Base-by-base conservation (phyloP, 148 eudicot species). In the Cornus kousa region DNA sequence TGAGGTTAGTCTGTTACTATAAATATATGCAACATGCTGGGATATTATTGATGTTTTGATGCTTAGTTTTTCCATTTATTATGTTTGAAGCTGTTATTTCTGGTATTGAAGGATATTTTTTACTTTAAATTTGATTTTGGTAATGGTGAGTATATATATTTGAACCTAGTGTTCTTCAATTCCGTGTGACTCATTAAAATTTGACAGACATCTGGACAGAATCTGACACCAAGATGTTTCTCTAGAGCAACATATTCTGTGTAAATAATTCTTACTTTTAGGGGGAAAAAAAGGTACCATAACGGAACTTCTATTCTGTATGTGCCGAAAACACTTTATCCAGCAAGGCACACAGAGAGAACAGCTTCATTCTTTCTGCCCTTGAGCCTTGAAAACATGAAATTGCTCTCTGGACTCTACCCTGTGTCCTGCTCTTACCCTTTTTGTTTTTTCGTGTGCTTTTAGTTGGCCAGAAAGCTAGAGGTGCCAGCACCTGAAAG, bases 1-100 rank as follows among this genome's bases (percentile, higher is more conserved):
- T 40, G 99, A 96, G 99, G 99, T 96, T 55, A 37, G 86, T 81
- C 66, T 28, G 16, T 17, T 73, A 24, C 11, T 77, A 48, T 43
- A 57, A 57, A 43, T 43, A 3, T 6, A 43, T 43, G 48, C 48
- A 35, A 43, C 48, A 43, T 43, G 48, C 59, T 11, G 59, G 17
- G 12, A 53, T 11, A 53, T 12, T 16, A 16, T 1, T 53, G 59
- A 2, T 53, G 59, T 53, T 48, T 53, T 53, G 59, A 53, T 53
- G 59, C 16, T 2, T 53, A 16, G 17, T 53, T 53, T 53, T 53
- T 53, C 4, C 4, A 53, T 3, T 53, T 53, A 12, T 53, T 43
- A 43, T 43, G 48, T 43, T 43, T 4, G 48, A 43, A 16, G 19
- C 65, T 19, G 22, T 16, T 24, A 64, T 7, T 75, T 66, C 55